phyloP scores from a whole-genome alignment of 495 filamentous ascomycete species.

The Daldinia loculata region DNA sequence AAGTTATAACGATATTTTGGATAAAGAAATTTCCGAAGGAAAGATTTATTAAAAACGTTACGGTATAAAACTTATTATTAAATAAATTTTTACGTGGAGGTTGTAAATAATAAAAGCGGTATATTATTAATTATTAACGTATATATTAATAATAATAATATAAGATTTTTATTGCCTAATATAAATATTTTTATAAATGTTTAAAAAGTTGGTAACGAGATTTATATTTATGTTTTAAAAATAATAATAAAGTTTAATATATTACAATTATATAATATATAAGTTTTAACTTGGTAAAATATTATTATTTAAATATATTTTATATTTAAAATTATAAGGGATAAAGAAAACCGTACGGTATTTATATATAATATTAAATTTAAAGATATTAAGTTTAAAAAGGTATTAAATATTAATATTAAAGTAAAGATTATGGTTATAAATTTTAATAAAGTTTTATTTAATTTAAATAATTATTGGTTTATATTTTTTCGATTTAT shows the following conservation, averaged over 20 bases:
- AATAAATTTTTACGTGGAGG: not conserved
- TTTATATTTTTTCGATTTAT: not conserved
- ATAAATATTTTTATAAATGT: not conserved
- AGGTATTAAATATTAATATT: not conserved
- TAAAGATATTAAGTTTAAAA: not conserved
- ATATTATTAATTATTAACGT: not conserved
- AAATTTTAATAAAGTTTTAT: not conserved
- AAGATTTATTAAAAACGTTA: not conserved
- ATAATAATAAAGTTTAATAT: not conserved
- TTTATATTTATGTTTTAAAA: not conserved
- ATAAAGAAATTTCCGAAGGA: too few relatives aligned
- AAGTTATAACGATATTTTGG: too few relatives aligned
- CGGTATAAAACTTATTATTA: not conserved
- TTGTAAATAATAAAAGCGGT: not conserved
- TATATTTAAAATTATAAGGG: not conserved
- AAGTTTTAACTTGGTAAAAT: not conserved
- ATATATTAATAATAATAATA: slow-evolving; percentile 4
- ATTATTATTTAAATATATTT: not conserved
- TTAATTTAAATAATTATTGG: not conserved
- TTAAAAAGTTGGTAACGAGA: not conserved
- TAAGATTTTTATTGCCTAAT: not conserved
- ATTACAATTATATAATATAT: not conserved
- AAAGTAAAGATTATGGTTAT: not conserved
- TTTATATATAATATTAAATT: not conserved
- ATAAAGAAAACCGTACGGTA: not conserved